Evolutionary conservation across 2,329 filamentous ascomycete genomes (phyloP).

Genomic region (Fusarium zealandicum): DNA sequence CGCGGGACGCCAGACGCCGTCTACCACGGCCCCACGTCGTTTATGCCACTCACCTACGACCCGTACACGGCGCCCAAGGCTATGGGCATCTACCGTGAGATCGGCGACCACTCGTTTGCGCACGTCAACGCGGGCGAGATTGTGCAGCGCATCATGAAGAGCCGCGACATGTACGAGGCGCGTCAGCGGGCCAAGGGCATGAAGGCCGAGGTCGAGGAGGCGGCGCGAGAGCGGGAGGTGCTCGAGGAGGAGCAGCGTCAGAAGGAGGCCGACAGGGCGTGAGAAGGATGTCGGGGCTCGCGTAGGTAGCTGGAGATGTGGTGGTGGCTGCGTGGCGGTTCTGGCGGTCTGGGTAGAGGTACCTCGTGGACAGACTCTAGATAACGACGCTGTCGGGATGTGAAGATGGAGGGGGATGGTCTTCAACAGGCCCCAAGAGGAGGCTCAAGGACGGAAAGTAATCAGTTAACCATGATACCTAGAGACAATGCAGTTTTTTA

Average conservation of each 20-base stretch:
- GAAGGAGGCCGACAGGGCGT: slow-evolving; percentile 53
- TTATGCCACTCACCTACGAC: slow-evolving; percentile 82
- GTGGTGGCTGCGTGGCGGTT: slow-evolving; percentile 2
- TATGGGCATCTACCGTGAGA: slow-evolving; percentile 84
- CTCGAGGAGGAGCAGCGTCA: slow-evolving; percentile 65
- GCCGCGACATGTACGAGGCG: slow-evolving; percentile 87
- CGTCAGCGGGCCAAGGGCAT: slow-evolving; percentile 88
- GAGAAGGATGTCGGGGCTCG: background rate
- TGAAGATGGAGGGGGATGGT: slow-evolving; percentile 12
- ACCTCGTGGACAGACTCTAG: background rate
- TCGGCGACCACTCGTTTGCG: slow-evolving; percentile 78
- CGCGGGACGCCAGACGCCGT: slow-evolving; percentile 78
- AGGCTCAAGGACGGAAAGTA: slow-evolving; percentile 21
- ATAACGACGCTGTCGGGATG: background rate
- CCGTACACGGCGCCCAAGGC: slow-evolving; percentile 82
- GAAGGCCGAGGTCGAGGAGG: slow-evolving; percentile 79
- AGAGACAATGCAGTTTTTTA: background rate
- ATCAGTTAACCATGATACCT: slow-evolving; percentile 30
- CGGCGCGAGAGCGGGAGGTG: slow-evolving; percentile 66
- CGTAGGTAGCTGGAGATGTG: background rate
- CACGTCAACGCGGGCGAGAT: slow-evolving; percentile 93
- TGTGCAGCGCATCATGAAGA: slow-evolving; percentile 87
- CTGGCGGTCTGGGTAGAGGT: slow-evolving; percentile 14
- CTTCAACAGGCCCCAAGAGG: slow-evolving; percentile 38
- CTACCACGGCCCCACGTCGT: slow-evolving; percentile 95